Percentiles rank a stretch among this genome's conserved stretches.
Conservation (phyloP, 768 basidiomycete species). For the Leucosporidium yakuticum region DNA sequence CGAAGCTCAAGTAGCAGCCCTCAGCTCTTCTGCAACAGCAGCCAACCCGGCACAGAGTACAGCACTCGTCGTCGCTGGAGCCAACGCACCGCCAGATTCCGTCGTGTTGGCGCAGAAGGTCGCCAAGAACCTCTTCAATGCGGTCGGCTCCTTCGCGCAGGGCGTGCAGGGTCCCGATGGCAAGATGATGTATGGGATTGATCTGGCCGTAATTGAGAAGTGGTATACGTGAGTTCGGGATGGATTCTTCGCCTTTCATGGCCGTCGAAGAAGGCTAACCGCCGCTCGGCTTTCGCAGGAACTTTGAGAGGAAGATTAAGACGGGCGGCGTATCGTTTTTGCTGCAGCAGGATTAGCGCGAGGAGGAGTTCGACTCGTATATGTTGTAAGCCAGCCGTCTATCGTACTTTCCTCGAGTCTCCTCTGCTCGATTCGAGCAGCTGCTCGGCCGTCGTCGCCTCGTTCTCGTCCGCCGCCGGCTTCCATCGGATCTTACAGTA, state of each 20-base stretch:
- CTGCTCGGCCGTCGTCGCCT: no score
- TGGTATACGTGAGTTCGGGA: constrained; percentile 23
- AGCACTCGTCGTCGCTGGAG: constrained; percentile 1
- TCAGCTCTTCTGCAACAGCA: not conserved
- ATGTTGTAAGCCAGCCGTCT: no score
- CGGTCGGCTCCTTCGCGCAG: constrained; percentile 20
- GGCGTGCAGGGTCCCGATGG: constrained; percentile 11
- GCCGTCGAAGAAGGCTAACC: not conserved
- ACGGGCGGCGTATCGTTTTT: constrained; percentile 24
- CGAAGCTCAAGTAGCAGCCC: constrained; percentile 52
- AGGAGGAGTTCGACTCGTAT: not conserved
- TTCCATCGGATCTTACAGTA: no score
- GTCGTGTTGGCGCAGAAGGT: constrained; percentile 24
- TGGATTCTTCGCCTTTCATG: no score
- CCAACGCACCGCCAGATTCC: not conserved
- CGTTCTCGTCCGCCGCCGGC: no score
- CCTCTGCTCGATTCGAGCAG: no score
- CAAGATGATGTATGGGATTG: constrained; percentile 10
- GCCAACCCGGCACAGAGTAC: not conserved
- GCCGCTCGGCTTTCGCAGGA: not conserved
- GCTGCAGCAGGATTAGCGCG: constrained; percentile 4
- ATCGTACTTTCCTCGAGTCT: no score
- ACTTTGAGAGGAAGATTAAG: constrained; percentile 33
- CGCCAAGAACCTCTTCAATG: constrained; percentile 28
- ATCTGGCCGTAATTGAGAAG: constrained; percentile 8